These are phyloP conservation scores for Beauveria australis DNA, from an alignment of 2,329 filamentous ascomycete genomes.

Conservation along the genomic window DNA sequence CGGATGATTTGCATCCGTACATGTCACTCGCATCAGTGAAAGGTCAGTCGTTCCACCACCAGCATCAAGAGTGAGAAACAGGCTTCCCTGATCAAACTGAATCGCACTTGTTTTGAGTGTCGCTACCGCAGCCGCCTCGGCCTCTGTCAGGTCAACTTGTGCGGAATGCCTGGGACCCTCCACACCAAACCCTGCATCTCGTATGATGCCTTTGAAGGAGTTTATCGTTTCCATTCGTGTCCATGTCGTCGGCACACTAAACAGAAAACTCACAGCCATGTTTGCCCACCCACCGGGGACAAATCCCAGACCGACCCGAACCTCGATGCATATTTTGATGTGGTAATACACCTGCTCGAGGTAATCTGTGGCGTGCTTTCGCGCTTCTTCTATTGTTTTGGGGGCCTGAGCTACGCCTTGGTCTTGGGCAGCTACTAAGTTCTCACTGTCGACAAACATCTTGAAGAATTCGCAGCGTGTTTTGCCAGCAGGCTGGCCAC, in stretches of 20 bases:
- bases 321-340: conserved; percentile 36
- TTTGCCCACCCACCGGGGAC: conserved; percentile 31
- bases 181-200: conserved; percentile 39
- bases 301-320: conserved; percentile 28
- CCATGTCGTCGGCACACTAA: conserved; percentile 52
- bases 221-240: conserved; percentile 40
- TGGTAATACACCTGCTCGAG: conserved; percentile 40
- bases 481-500: conserved; percentile 20
- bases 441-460: conserved; percentile 41
- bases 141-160: conserved; percentile 37
- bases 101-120: conserved; percentile 35
- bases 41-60: conserved; percentile 40
- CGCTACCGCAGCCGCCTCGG: conserved; percentile 39
- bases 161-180: conserved; percentile 31
- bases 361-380: conserved; percentile 41
- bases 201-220: conserved; percentile 39
- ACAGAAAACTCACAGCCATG: conserved; percentile 43
- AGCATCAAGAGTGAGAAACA: conserved; percentile 37
- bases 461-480: conserved; percentile 45
- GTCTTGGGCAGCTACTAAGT: conserved; percentile 32
- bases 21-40: conserved; percentile 34
- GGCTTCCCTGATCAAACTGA: conserved; percentile 26
- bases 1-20: conserved; percentile 18
- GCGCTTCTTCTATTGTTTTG: conserved; percentile 31
- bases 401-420: conserved; percentile 37